Evolutionary conservation across 2,329 filamentous ascomycete species (phyloP).

Genomic region (Diaporthe nobilis): DNA sequence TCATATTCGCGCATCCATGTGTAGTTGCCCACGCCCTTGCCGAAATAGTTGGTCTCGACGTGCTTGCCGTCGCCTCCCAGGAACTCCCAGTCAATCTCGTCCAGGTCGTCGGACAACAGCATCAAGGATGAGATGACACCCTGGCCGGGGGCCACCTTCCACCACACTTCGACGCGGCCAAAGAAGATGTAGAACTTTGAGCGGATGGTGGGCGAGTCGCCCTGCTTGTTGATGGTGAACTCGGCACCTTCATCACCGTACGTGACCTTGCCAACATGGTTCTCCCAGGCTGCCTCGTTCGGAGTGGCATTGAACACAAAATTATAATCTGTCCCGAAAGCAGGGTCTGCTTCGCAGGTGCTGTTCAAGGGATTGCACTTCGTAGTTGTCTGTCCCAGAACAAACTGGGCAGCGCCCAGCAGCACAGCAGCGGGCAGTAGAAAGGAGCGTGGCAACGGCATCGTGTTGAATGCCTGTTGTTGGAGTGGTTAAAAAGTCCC

Average conservation of each 20-base stretch:
- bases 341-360: constrained; percentile 79
- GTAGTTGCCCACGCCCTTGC: constrained; percentile 77
- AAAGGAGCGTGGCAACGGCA: constrained; percentile 48
- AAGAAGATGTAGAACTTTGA: constrained; percentile 90
- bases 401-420: constrained; percentile 60
- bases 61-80: constrained; percentile 75
- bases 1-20: constrained; percentile 74
- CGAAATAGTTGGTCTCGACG: constrained; percentile 83
- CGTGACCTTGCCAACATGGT: constrained; percentile 74
- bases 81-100: constrained; percentile 92
- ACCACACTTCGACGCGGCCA: constrained; percentile 81
- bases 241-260: constrained; percentile 76
- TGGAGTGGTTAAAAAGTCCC: neutral
- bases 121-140: constrained; percentile 89
- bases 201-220: constrained; percentile 84
- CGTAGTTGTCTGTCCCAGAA: constrained; percentile 81
- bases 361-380: constrained; percentile 81
- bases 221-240: constrained; percentile 79
- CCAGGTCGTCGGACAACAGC: constrained; percentile 84
- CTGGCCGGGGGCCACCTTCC: constrained; percentile 81
- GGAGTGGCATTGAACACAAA: constrained; percentile 77
- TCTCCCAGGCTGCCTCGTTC: constrained; percentile 75
- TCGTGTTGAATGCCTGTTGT: constrained; percentile 37
- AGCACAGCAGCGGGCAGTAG: constrained; percentile 54
- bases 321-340: constrained; percentile 74